Percentiles rank a stretch among this genome's conserved stretches.
phyloP scores from a whole-genome alignment of 768 basidiomycete genomes.

The Calocybe indica region DNA sequence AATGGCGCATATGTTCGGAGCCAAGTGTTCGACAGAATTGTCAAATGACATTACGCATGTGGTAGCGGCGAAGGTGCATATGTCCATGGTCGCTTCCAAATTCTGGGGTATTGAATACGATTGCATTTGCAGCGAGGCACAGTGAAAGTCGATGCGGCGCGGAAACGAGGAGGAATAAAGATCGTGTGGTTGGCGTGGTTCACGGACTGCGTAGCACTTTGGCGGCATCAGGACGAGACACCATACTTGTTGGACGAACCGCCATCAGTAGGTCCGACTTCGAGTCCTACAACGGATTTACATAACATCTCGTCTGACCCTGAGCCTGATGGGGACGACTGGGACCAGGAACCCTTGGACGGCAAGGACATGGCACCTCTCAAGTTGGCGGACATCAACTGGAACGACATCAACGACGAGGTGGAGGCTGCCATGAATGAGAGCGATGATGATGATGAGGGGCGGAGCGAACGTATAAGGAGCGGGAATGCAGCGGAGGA shows the following conservation, averaged over 20 bases:
- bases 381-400: slow-evolving; percentile 62
- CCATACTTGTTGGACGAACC: slow-evolving; percentile 70
- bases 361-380: slow-evolving; percentile 28
- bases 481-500: slow-evolving; percentile 44
- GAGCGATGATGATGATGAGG: slow-evolving; percentile 59
- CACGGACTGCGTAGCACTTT: slow-evolving; percentile 82
- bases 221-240: slow-evolving; percentile 75
- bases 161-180: slow-evolving; percentile 68
- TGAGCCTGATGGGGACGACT: slow-evolving; percentile 65
- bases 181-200: slow-evolving; percentile 92
- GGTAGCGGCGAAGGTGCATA: slow-evolving; percentile 75
- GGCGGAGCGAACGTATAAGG: slow-evolving; percentile 36
- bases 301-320: slow-evolving; percentile 58
- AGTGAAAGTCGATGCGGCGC: slow-evolving; percentile 83
- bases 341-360: slow-evolving; percentile 42
- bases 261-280: slow-evolving; percentile 26
- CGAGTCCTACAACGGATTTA: slow-evolving; percentile 29
- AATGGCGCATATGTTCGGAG: slow-evolving; percentile 85
- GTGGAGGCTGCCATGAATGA: slow-evolving; percentile 85
- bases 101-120: neutral
- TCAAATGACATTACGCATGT: slow-evolving; percentile 74
- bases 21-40: slow-evolving; percentile 69
- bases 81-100: slow-evolving; percentile 3
- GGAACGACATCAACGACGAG: slow-evolving; percentile 82
- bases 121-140: slow-evolving; percentile 62